These are phyloP conservation scores for Cladosporium sp. DNA, from an alignment of 2,329 filamentous ascomycete genomes.

Conservation along the genomic window DNA sequence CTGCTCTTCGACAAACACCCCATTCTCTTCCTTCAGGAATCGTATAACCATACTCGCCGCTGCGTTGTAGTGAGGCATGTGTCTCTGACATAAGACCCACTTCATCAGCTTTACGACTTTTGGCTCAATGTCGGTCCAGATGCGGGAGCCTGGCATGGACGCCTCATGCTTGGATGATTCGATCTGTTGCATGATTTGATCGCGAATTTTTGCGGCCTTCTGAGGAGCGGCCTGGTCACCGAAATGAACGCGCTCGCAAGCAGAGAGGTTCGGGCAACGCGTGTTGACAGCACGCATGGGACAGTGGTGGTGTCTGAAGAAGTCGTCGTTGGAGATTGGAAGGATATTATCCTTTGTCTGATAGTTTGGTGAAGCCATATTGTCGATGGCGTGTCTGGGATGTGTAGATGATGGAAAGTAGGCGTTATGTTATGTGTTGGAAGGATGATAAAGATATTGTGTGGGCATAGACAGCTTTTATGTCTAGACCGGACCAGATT, in stretches of 20 bases:
- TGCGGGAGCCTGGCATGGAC: not conserved
- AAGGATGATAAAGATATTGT: not conserved
- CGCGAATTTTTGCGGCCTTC: not conserved
- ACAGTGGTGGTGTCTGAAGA: not conserved
- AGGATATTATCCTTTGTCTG: not conserved
- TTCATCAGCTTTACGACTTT: constrained; percentile 1
- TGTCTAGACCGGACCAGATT: not conserved
- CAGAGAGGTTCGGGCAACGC: not conserved
- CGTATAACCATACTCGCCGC: not conserved
- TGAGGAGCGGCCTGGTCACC: not conserved
- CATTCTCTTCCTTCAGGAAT: not conserved
- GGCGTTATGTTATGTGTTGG: not conserved
- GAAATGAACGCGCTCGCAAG: not conserved
- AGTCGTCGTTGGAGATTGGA: not conserved
- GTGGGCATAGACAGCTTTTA: not conserved
- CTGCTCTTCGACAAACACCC: not conserved
- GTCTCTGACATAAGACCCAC: not conserved
- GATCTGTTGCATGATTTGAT: not conserved
- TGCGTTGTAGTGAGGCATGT: not conserved
- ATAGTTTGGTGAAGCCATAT: not conserved
- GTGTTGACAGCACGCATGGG: constrained; percentile 1
- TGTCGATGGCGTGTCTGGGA: not conserved
- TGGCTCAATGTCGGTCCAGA: not conserved
- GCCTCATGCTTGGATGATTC: too few species aligned
- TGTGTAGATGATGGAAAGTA: not conserved